Base-by-base conservation (phyloP, 75 land plant genomes). In the Cryptomeria japonica region DNA sequence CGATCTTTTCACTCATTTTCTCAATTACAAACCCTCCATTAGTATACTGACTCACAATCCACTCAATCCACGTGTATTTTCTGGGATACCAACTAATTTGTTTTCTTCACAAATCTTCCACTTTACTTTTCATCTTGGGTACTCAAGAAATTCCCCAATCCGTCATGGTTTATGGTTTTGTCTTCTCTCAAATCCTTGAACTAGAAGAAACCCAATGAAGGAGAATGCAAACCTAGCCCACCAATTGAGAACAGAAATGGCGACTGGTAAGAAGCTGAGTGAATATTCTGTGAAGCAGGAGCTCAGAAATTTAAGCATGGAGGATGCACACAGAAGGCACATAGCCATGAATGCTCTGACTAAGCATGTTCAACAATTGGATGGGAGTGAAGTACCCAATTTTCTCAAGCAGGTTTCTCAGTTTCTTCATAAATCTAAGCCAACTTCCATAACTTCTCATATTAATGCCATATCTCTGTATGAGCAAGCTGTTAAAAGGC, bases 261-360 rank as follows among this genome's bases (percentile, higher is more conserved):
- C 39, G 14, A 37, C 36, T 15, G 39, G 36, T 16, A 77, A 16
- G 42, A 77, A 77, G 39, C 34, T 77, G 18, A 77, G 22, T 18
- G 8, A 14, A 18, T 77, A 16, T 16, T 77, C 22, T 16, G 80
- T 77, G 15, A 77, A 32, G 16, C 38, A 36, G 42, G 80, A 77
- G 38, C 80, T 75, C 18, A 18, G 41, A 16, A 34, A 13, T 77
- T 15, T 77, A 7, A 36, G 41, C 80, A 77, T 18, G 64, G 64
- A 37, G 80, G 80, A 77, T 77, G 37, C 80, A 5, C 19, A 18
- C 0, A 77, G 80, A 16, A 34, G 80, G 37, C 39, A 18, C 1
- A 37, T 77, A 77, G 80, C 80, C 19, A 77, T 77, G 80, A 37
- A 15, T 15, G 38, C 80, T 77, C 80, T 78, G 5, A 78, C 80